Evolutionary conservation across 2,329 filamentous ascomycete genomes (phyloP).

Genomic region (Alternaria dauci): DNA sequence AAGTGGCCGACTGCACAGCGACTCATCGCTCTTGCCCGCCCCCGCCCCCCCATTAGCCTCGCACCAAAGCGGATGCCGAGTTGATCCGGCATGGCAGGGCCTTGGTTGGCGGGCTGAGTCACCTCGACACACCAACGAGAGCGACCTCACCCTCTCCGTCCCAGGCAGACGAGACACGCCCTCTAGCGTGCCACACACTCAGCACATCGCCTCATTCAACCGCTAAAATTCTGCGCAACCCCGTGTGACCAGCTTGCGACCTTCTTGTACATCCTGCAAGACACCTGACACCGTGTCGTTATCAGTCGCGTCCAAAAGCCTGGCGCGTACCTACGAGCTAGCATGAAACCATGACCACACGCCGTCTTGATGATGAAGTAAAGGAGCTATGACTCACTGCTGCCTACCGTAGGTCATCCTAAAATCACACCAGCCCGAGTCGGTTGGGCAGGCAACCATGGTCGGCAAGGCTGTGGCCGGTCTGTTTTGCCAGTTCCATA

Average conservation of each 20-base stretch:
- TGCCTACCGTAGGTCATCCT: constrained; percentile 14
- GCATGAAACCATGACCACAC: constrained; percentile 21
- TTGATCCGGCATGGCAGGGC: constrained; percentile 24
- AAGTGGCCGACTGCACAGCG: constrained; percentile 15
- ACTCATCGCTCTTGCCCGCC: constrained; percentile 23
- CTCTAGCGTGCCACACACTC: constrained; percentile 14
- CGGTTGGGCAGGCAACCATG: constrained; percentile 15
- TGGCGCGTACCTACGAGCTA: constrained; percentile 15
- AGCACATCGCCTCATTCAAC: constrained; percentile 16
- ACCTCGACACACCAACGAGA: constrained; percentile 24
- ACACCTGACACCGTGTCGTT: constrained; percentile 43
- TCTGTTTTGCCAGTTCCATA: neutral
- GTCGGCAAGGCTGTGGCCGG: constrained; percentile 8
- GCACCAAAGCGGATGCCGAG: constrained; percentile 17
- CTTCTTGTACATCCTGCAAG: constrained; percentile 20
- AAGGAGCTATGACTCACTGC: constrained; percentile 24
- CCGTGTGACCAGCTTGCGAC: constrained; percentile 26
- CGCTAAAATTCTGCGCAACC: constrained; percentile 25
- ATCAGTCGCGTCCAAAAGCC: constrained; percentile 19
- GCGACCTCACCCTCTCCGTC: constrained; percentile 18
- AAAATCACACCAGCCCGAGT: neutral
- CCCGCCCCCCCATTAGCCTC: constrained; percentile 7
- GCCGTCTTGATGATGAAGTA: constrained; percentile 13
- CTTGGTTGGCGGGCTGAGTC: constrained; percentile 36
- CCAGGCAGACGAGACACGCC: constrained; percentile 30